These are phyloP conservation scores for Diaporthe sp. DNA, from an alignment of 2,329 filamentous ascomycete species.

Conservation along the genomic window DNA sequence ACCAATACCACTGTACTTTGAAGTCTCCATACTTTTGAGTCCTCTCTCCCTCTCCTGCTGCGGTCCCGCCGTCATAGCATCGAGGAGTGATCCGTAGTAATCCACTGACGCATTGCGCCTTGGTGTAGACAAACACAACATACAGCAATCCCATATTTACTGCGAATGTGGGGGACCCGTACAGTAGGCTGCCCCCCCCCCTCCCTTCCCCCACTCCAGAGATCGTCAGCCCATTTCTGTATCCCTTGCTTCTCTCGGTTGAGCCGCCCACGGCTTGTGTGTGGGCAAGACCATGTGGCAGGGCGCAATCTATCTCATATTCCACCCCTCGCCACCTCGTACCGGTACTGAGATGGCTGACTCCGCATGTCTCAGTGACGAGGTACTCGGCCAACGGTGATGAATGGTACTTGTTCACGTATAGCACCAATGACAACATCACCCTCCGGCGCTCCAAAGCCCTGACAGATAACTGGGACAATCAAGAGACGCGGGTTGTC, in stretches of 20 bases:
- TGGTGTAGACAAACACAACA: constrained; percentile 49
- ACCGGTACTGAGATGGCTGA: not conserved
- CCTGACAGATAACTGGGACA: constrained; percentile 58
- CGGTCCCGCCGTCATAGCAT: not conserved
- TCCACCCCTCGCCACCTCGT: not conserved
- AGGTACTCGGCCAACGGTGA: constrained; percentile 50
- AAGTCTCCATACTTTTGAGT: not conserved
- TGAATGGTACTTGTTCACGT: constrained; percentile 58
- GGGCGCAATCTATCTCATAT: not conserved
- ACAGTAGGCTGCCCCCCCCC: constrained; percentile 37
- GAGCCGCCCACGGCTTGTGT: not conserved
- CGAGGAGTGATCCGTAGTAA: not conserved
- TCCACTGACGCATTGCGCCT: not conserved
- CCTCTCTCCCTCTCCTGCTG: not conserved
- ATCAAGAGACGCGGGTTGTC: constrained; percentile 53
- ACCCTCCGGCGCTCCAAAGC: constrained; percentile 54
- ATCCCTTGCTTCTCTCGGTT: not conserved
- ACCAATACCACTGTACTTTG: constrained; percentile 49
- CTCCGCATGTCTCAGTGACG: constrained; percentile 46
- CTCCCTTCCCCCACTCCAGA: not conserved
- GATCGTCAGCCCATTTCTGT: not conserved
- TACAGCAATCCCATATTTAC: constrained; percentile 58
- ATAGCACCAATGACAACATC: constrained; percentile 56
- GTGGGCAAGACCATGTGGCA: not conserved
- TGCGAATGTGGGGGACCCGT: constrained; percentile 56